Evolutionary conservation across 345 rosid species (phyloP).

Genomic region (Eucalyptus fibrosa): DNA sequence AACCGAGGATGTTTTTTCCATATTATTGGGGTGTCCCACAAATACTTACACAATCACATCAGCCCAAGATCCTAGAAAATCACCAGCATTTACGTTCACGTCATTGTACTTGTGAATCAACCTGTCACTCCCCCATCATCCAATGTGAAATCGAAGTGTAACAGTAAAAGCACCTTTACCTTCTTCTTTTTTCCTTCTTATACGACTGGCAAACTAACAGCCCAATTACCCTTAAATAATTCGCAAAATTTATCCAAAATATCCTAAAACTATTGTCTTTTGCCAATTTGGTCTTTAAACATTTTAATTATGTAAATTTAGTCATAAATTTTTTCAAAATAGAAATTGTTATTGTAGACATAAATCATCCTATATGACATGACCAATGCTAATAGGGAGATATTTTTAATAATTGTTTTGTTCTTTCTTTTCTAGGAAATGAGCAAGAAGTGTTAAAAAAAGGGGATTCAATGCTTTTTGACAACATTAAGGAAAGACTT

Average conservation of each 20-base stretch:
- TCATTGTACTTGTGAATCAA: no score
- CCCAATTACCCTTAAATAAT: no score
- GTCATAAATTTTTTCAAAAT: no score
- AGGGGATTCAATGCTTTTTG: background rate
- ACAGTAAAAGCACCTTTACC: background rate
- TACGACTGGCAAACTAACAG: background rate
- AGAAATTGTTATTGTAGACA: no score
- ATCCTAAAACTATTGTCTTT: no score
- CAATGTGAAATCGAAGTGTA: background rate
- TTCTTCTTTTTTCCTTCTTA: no score
- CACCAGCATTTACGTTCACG: background rate
- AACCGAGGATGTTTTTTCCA: no score
- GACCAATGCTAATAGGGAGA: accelerated
- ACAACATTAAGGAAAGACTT: background rate
- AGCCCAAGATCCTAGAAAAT: background rate
- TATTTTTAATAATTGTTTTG: no score
- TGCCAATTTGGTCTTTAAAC: no score
- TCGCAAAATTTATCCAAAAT: no score
- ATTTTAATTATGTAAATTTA: no score
- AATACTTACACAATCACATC: background rate
- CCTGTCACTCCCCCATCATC: background rate
- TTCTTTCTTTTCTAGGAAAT: background rate
- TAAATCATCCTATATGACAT: accelerated
- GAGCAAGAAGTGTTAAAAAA: background rate
- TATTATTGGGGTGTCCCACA: no score